Conservation (phyloP, 192 early-diverging fungal genomes). For the Podila epigama region DNA sequence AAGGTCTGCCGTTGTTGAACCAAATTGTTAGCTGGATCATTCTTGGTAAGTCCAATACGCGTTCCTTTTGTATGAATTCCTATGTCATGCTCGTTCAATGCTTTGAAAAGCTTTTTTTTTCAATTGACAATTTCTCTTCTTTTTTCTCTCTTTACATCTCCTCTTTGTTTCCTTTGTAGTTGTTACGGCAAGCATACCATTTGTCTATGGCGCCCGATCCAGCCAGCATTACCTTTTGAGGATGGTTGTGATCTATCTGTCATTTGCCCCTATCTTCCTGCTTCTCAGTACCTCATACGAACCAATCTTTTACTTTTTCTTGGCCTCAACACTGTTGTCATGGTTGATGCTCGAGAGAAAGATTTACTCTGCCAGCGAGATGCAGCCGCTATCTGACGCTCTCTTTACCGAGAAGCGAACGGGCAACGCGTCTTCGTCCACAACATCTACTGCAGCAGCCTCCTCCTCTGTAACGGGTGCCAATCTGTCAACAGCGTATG, state of each 20-base stretch:
- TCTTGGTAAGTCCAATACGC: conserved; percentile 58
- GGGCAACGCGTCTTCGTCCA: background rate
- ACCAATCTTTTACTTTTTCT: conserved; percentile 86
- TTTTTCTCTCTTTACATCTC: background rate
- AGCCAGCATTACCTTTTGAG: conserved; percentile 83
- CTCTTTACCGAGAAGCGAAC: conserved; percentile 11
- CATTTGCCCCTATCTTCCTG: conserved; percentile 88
- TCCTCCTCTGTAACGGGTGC: background rate
- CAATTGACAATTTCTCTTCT: background rate
- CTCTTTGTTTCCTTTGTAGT: conserved; percentile 34
- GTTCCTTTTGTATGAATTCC: too few relatives aligned
- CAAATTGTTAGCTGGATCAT: conserved; percentile 71
- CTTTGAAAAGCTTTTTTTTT: too few relatives aligned
- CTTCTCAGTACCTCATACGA: conserved; percentile 94
- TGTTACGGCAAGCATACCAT: conserved; percentile 63
- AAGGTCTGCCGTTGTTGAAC: conserved; percentile 76
- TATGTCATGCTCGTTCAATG: too few relatives aligned
- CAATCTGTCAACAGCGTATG: background rate
- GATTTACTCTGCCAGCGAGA: conserved; percentile 49
- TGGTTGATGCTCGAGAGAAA: conserved; percentile 82
- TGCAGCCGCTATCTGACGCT: conserved; percentile 31
- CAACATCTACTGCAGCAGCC: background rate
- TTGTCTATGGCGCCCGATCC: conserved; percentile 62
- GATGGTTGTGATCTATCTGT: conserved; percentile 81
- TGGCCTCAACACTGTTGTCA: conserved; percentile 71